Evolutionary conservation across 768 basidiomycete species (phyloP), one percentile per base, ranked within the genome.

Genomic region (Kwoniella heveanensis): DNA sequence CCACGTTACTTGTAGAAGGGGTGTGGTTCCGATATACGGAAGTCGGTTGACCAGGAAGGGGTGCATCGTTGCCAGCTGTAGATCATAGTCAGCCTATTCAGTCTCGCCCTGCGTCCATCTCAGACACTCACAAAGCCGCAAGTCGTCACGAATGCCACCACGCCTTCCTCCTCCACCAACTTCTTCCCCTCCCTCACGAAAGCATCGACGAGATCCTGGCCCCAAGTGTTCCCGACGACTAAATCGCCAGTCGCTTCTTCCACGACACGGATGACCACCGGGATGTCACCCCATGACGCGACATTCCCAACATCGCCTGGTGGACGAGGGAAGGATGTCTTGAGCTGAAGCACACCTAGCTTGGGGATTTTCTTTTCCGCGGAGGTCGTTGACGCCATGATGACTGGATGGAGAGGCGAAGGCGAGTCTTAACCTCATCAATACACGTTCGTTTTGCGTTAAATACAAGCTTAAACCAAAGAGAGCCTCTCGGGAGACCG

Each of bases 51-150:
- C 62, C 8, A 73, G 46, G 24, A 68, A 55, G 0, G 71, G 71
- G 30, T 73, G 71, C 71, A 73, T 73, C 46, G 69, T 70, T 4
- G 71, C 71, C n/a, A 72, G 68, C 71, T 71, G 52, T 24, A 8
- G 10, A 15, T 10, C 27, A 30, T 32, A n/a, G n/a, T n/a, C n/a
- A n/a, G n/a, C 32, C 8, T 29, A 27, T 10, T 26, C 2, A 29
- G 19, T 21, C 6, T 15, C 19, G 22, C 12, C 15, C 25, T 25
- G 49, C 12, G 49, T 25, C 17, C 27, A 19, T 2, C 48, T 8
- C 22, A 25, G 46, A 32, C 32, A 57, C 67, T 49, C 36, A 70
- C 64, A 48, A 70, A 72, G n/a, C 68, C 71, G 46, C 69, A 73
- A 27, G 54, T 57, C 13, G 71, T 73, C 5, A 73, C 69, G 22